These are phyloP conservation scores for Wickerhamiella sergipiensis DNA, from an alignment of 805 yeast genomes.

Conservation along the genomic window DNA sequence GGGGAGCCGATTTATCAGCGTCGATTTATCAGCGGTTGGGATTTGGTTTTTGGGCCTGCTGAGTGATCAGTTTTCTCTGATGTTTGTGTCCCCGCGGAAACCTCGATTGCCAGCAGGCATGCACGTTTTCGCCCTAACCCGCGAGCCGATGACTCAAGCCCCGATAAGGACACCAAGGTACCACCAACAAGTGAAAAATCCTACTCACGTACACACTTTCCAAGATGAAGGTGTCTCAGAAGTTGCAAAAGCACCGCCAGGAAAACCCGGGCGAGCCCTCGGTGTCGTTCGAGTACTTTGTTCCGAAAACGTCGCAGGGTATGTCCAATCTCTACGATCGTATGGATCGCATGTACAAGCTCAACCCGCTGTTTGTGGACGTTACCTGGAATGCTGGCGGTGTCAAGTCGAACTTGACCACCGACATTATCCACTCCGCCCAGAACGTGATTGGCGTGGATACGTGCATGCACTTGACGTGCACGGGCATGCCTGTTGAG, in stretches of 20 bases:
- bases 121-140: neutral
- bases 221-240: constrained; percentile 36
- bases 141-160: neutral
- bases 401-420: constrained; percentile 63
- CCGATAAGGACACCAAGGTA: neutral
- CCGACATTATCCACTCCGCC: constrained; percentile 83
- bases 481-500: constrained; percentile 67
- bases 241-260: constrained; percentile 30
- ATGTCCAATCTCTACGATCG: constrained; percentile 91
- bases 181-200: neutral
- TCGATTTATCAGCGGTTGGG: neutral
- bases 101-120: too few relatives aligned
- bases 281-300: constrained; percentile 92
- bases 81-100: too few relatives aligned
- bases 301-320: constrained; percentile 95
- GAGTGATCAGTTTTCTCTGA: too few relatives aligned
- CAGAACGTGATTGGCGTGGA: constrained; percentile 84
- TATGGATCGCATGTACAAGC: constrained; percentile 92
- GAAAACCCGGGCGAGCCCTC: constrained; percentile 36
- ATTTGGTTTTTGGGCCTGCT: too few relatives aligned
- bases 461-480: constrained; percentile 96
- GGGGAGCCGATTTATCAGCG: neutral
- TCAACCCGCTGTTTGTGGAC: constrained; percentile 84
- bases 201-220: neutral
- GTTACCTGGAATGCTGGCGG: constrained; percentile 99